A percentile compares a stretch with the other conserved stretches of the same genome.
Evolutionary conservation across 2,329 filamentous ascomycete genomes (phyloP).

Genomic region (Hypoxylon sp.): DNA sequence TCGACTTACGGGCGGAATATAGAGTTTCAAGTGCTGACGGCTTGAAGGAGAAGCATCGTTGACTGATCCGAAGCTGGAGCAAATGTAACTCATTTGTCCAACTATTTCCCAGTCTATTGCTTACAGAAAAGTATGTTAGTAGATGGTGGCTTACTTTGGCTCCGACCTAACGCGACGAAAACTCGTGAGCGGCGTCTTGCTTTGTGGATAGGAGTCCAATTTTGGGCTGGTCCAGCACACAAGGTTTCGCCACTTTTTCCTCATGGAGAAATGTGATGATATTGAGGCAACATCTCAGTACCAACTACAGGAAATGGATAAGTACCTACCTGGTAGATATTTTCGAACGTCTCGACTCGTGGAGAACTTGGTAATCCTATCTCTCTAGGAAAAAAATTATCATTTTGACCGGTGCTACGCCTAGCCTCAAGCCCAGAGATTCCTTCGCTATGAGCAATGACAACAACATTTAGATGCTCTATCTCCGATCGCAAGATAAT

Average conservation of each 20-base stretch:
- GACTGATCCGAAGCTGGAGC: constrained; percentile 14
- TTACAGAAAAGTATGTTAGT: constrained; percentile 5
- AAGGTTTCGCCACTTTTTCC: constrained; percentile 9
- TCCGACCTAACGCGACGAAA: constrained; percentile 29
- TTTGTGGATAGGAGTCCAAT: no score
- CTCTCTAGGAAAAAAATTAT: constrained; percentile 4
- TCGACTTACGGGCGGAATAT: neutral
- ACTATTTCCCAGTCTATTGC: constrained; percentile 9
- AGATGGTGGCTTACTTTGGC: constrained; percentile 2
- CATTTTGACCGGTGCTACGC: neutral
- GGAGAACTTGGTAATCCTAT: constrained; percentile 1
- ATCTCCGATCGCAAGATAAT: constrained; percentile 5
- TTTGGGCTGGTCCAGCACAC: neutral
- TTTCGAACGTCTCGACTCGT: neutral
- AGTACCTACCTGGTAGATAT: no score
- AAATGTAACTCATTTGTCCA: neutral
- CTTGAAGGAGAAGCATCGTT: constrained; percentile 1
- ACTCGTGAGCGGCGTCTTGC: constrained; percentile 4
- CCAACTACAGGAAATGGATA: constrained; percentile 20
- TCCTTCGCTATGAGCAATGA: neutral
- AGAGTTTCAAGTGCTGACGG: constrained; percentile 27
- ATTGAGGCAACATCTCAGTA: constrained; percentile 17
- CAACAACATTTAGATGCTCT: neutral
- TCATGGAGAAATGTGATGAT: constrained; percentile 2
- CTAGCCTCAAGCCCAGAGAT: neutral